Conservation (phyloP, 305 asterid genomes). For the Fraxinus nigra region DNA sequence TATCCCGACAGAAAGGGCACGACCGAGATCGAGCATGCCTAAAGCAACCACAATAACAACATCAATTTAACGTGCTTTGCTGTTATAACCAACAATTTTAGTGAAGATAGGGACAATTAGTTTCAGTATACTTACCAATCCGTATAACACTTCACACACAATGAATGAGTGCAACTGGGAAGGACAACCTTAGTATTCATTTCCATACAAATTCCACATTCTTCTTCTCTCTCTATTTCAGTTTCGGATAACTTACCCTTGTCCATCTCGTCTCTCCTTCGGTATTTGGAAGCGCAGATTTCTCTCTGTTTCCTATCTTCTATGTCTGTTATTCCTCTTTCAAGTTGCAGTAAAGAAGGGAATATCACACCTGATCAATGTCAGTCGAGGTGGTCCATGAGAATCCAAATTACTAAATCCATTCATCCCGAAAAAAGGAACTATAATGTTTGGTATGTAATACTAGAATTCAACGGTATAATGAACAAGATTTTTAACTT, state of each 20-base stretch:
- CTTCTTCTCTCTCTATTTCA: conserved; percentile 85
- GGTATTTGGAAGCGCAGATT: conserved; percentile 53
- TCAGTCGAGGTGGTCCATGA: not conserved
- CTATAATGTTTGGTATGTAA: not conserved
- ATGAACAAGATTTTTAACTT: not conserved
- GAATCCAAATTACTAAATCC: not conserved
- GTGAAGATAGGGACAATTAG: not conserved
- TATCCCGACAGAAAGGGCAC: conserved; percentile 60
- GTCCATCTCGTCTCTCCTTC: conserved; percentile 51
- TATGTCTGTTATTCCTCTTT: conserved; percentile 66
- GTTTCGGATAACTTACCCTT: conserved; percentile 78
- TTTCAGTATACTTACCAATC: conserved; percentile 49
- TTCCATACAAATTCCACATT: conserved; percentile 92
- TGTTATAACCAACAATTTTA: not conserved
- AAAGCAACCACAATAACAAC: not conserved
- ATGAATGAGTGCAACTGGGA: conserved; percentile 72
- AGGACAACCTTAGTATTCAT: conserved; percentile 66
- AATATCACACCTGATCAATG: conserved; percentile 63
- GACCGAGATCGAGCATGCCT: conserved; percentile 52
- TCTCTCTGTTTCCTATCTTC: conserved; percentile 85
- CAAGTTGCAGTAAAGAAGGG: conserved; percentile 87
- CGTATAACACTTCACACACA: conserved; percentile 72
- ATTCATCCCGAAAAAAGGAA: not conserved
- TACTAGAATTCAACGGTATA: not conserved
- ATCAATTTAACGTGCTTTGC: conserved; percentile 18